Percentiles rank a stretch among this genome's conserved stretches.
Conservation (phyloP, 1,139 yeast species). For the Suhomyces anneliseae region DNA sequence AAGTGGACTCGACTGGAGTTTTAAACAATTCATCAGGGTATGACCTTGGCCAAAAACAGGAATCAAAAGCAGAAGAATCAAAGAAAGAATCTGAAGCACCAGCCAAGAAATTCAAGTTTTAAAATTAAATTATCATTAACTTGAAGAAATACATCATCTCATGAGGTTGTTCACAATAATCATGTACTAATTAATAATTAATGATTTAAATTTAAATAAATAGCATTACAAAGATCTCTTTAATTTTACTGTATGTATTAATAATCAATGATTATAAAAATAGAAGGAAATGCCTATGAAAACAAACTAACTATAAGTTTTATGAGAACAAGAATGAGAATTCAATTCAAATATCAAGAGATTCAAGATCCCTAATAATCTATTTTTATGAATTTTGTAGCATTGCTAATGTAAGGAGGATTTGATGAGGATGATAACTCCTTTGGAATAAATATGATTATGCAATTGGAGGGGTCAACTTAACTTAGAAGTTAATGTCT, state of each 20-base stretch:
- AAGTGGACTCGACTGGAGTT: slow-evolving; percentile 16
- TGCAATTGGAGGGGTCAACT: slow-evolving; percentile 8
- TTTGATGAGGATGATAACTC: slow-evolving; percentile 4
- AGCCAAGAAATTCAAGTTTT: neutral
- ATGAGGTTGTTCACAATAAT: too few relatives aligned
- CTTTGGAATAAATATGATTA: slow-evolving; percentile 10
- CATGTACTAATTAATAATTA: too few relatives aligned
- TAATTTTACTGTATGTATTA: slow-evolving; percentile 7
- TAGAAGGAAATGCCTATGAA: slow-evolving; percentile 9
- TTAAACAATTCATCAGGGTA: slow-evolving; percentile 21
- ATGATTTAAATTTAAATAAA: neutral
- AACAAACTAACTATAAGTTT: slow-evolving; percentile 6
- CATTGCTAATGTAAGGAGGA: slow-evolving; percentile 8
- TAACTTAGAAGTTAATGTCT: slow-evolving; percentile 31
- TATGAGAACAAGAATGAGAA: slow-evolving; percentile 7
- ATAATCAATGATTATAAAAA: slow-evolving; percentile 10
- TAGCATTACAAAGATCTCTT: neutral
- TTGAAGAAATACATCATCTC: too few relatives aligned
- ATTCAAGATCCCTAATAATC: slow-evolving; percentile 1
- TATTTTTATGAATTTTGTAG: slow-evolving; percentile 5
- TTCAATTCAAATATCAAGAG: slow-evolving; percentile 1
- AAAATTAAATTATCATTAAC: neutral
- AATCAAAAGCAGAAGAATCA: neutral
- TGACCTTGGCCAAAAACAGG: slow-evolving; percentile 15
- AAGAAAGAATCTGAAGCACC: neutral